Conservation (phyloP, 805 yeast species). For the Pichia heedii region DNA sequence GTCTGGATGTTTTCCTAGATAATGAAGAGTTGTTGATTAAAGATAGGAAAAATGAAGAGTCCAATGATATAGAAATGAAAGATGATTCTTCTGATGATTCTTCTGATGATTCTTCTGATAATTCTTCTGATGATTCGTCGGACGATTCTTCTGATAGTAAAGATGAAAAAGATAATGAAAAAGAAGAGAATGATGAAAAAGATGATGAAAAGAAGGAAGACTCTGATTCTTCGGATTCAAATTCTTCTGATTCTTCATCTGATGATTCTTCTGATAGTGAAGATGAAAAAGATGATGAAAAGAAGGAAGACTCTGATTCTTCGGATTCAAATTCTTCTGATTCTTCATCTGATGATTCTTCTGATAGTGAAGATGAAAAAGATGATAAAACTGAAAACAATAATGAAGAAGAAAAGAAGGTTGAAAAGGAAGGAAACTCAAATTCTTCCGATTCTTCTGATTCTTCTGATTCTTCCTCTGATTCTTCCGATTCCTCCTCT, state of each 20-base stretch:
- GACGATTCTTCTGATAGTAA: constrained; percentile 9
- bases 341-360: neutral
- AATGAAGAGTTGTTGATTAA: neutral
- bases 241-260: neutral
- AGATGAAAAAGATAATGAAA: too few relatives aligned
- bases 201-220: too few relatives aligned
- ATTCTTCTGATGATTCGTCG: constrained; percentile 4
- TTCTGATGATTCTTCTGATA: constrained; percentile 6
- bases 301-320: constrained; percentile 8
- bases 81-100: neutral
- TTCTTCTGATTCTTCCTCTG: constrained; percentile 7
- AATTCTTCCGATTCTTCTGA: constrained; percentile 5
- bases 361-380: neutral
- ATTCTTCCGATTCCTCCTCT: constrained; percentile 9
- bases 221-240: neutral
- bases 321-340: neutral
- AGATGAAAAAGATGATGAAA: constrained; percentile 13
- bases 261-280: constrained; percentile 9
- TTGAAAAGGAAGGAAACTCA: constrained; percentile 6
- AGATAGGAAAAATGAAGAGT: neutral
- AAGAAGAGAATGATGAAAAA: too few relatives aligned
- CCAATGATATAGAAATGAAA: neutral
- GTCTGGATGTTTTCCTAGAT: neutral
- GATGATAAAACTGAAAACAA: neutral
- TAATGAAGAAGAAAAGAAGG: too few relatives aligned